Evolutionary conservation across 2,329 filamentous ascomycete genomes (phyloP).

Genomic region (Aspergillus candidus): DNA sequence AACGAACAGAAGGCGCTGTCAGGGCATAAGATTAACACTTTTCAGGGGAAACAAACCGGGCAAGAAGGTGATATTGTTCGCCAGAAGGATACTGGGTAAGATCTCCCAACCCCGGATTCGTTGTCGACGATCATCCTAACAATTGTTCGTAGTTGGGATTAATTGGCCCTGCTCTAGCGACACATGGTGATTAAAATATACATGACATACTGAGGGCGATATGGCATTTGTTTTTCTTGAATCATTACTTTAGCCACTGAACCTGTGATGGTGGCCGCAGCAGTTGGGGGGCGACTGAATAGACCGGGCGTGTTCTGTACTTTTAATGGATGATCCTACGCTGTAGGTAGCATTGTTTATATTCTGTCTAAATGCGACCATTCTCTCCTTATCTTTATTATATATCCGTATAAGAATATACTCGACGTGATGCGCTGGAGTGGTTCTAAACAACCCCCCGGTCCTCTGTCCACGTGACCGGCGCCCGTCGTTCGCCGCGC

Average conservation of each 20-base stretch:
- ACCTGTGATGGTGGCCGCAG: not conserved
- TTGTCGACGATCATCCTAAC: not conserved
- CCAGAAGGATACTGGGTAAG: slow-evolving; percentile 72
- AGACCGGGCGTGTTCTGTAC: slow-evolving; percentile 14
- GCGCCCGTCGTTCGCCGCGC: slow-evolving; percentile 3
- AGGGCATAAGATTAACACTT: not conserved
- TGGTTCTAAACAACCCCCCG: not conserved
- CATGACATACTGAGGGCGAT: slow-evolving; percentile 1
- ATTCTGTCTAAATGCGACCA: slow-evolving; percentile 4
- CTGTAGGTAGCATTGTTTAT: slow-evolving; percentile 11
- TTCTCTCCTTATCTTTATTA: slow-evolving; percentile 2
- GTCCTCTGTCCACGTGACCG: slow-evolving; percentile 10
- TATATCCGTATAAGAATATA: no score
- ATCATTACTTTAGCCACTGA: not conserved
- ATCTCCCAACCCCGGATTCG: not conserved
- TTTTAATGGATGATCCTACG: slow-evolving; percentile 15
- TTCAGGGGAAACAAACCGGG: slow-evolving; percentile 48
- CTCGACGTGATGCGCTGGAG: not conserved
- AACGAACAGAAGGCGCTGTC: not conserved
- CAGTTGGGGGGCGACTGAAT: slow-evolving; percentile 1
- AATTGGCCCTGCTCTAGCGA: slow-evolving; percentile 2
- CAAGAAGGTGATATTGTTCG: slow-evolving; percentile 61
- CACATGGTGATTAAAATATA: no score
- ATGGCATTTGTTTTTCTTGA: slow-evolving; percentile 6
- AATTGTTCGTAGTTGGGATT: slow-evolving; percentile 25